phyloP scores from a whole-genome alignment of 2,329 filamentous ascomycete species.

The Proliferodiscus dingleyae region DNA sequence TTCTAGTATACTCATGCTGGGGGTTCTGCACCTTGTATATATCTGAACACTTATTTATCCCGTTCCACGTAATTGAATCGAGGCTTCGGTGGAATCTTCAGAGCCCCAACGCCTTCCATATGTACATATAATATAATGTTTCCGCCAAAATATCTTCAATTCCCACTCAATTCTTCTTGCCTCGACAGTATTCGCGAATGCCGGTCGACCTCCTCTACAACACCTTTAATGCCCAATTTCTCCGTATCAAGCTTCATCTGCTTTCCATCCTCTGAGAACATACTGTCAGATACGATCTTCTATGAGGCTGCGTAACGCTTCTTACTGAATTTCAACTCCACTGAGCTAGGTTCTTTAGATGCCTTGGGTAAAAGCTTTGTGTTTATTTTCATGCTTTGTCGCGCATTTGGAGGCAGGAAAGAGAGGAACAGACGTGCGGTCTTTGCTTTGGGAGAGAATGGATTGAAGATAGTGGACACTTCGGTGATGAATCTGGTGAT shows the following conservation, averaged over 20 bases:
- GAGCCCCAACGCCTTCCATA: conserved; percentile 23
- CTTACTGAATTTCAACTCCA: conserved; percentile 83
- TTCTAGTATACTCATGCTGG: background rate
- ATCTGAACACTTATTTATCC: no score
- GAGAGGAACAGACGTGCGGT: conserved; percentile 86
- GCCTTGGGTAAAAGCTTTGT: conserved; percentile 68
- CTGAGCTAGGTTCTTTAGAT: conserved; percentile 61
- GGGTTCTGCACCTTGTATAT: background rate
- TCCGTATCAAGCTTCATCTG: conserved; percentile 78
- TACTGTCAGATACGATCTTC: conserved; percentile 18
- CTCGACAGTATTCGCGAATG: conserved; percentile 80
- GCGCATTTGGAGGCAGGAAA: conserved; percentile 73
- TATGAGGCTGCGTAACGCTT: background rate
- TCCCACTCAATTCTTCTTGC: conserved; percentile 68
- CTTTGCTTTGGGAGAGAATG: conserved; percentile 74
- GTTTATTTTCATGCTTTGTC: conserved; percentile 71
- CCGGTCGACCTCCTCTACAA: conserved; percentile 83
- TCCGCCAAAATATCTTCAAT: conserved; percentile 15
- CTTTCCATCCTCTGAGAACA: conserved; percentile 76
- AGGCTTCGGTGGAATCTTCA: background rate
- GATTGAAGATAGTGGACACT: conserved; percentile 84
- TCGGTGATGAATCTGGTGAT: conserved; percentile 83
- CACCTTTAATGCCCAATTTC: conserved; percentile 76
- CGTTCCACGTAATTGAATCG: no score
- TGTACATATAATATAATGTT: conserved; percentile 19